These are phyloP conservation scores for Mycena leptocephala DNA, from an alignment of 768 basidiomycete genomes.

Conservation along the genomic window DNA sequence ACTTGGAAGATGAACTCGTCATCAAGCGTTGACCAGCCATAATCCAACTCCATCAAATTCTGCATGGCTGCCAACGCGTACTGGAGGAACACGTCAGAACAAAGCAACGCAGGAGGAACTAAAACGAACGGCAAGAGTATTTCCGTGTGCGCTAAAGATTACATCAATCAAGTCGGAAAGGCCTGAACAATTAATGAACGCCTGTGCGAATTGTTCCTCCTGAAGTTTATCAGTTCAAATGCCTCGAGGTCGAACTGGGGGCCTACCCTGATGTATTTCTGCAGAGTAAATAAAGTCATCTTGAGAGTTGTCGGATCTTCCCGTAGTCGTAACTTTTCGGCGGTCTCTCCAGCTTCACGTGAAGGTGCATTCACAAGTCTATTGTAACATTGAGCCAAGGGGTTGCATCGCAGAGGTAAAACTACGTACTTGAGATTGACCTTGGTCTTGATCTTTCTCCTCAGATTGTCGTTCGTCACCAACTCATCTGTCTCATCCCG, in stretches of 20 bases:
- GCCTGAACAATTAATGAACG: slow-evolving; percentile 84
- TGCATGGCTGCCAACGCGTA: slow-evolving; percentile 91
- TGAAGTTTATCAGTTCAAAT: slow-evolving; percentile 47
- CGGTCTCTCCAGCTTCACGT: slow-evolving; percentile 85
- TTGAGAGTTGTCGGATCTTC: slow-evolving; percentile 73
- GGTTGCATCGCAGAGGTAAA: slow-evolving; percentile 10
- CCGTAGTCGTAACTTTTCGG: slow-evolving; percentile 74
- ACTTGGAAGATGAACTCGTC: slow-evolving; percentile 83
- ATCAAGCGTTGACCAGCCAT: slow-evolving; percentile 86
- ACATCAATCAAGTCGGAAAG: slow-evolving; percentile 79
- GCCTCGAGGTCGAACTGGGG: neutral
- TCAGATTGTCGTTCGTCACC: slow-evolving; percentile 90
- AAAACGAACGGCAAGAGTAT: slow-evolving; percentile 83
- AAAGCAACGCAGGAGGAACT: slow-evolving; percentile 5
- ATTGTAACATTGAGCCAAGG: slow-evolving; percentile 13
- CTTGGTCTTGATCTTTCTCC: slow-evolving; percentile 86
- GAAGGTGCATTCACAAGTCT: slow-evolving; percentile 88
- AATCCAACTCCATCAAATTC: slow-evolving; percentile 89
- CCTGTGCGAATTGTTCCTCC: slow-evolving; percentile 89
- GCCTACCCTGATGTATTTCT: slow-evolving; percentile 84
- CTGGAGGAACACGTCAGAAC: slow-evolving; percentile 53
- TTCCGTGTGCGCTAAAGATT: slow-evolving; percentile 80
- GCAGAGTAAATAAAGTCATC: slow-evolving; percentile 83
- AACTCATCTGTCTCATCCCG: slow-evolving; percentile 89
- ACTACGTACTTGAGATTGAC: slow-evolving; percentile 79